Conservation (phyloP, 176 grass and related monocot genomes). For the Eleusine coracana region DNA sequence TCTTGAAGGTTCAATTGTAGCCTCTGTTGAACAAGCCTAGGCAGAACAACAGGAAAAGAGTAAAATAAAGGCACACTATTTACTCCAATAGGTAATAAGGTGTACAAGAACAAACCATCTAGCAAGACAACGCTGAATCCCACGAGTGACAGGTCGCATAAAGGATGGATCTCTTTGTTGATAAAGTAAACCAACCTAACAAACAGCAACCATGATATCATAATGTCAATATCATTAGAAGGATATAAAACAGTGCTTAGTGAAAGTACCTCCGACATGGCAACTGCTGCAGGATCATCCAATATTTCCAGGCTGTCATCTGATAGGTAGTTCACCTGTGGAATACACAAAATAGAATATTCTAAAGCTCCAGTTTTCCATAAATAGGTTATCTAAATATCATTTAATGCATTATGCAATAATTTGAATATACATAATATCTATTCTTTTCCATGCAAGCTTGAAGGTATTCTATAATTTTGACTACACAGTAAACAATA, state of each 20-base stretch:
- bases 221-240: slow-evolving; percentile 34
- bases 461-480: neutral
- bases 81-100: slow-evolving; percentile 14
- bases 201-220: slow-evolving; percentile 27
- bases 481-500: neutral
- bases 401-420: neutral
- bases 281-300: slow-evolving; percentile 80
- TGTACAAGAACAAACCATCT: slow-evolving; percentile 72
- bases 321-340: slow-evolving; percentile 87
- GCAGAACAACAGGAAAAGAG: slow-evolving; percentile 22
- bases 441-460: neutral
- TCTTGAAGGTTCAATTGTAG: slow-evolving; percentile 73
- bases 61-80: slow-evolving; percentile 10
- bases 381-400: slow-evolving; percentile 19
- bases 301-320: slow-evolving; percentile 94
- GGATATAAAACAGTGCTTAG: slow-evolving; percentile 22
- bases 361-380: neutral
- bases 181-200: slow-evolving; percentile 93
- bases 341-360: slow-evolving; percentile 16
- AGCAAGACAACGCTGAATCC: slow-evolving; percentile 85
- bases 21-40: slow-evolving; percentile 88
- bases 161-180: slow-evolving; percentile 89
- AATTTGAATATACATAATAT: neutral
- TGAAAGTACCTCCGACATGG: slow-evolving; percentile 76
- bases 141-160: slow-evolving; percentile 78